phyloP scores from a whole-genome alignment of 176 grass and related monocot species.

The Chrysopogon serrulatus region DNA sequence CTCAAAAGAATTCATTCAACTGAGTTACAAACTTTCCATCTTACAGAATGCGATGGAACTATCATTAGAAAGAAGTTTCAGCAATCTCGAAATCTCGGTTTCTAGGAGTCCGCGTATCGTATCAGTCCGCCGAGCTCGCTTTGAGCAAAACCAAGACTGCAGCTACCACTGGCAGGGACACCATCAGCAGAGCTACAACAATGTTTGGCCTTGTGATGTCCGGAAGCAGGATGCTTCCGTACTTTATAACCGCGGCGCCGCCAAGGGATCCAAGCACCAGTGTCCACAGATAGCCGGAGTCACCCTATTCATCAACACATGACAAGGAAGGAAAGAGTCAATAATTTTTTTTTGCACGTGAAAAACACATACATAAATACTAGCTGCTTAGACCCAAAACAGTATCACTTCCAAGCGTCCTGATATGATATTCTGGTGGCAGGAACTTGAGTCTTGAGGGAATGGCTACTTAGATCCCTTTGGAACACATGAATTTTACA shows the following conservation, averaged over 20 bases:
- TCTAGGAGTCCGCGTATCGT: slow-evolving; percentile 16
- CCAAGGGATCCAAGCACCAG: slow-evolving; percentile 61
- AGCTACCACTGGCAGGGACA: slow-evolving; percentile 59
- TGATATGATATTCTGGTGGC: neutral
- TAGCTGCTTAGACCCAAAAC: neutral
- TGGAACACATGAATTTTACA: too few relatives aligned
- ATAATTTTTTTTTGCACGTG: too few relatives aligned
- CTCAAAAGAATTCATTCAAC: neutral
- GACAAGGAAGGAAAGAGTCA: neutral
- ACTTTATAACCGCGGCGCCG: slow-evolving; percentile 70
- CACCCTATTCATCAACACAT: slow-evolving; percentile 35
- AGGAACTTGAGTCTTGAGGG: neutral
- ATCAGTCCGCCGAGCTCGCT: slow-evolving; percentile 35
- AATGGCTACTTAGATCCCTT: neutral
- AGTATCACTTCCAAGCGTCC: neutral
- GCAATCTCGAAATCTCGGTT: neutral
- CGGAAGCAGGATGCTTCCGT: slow-evolving; percentile 77
- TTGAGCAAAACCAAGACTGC: slow-evolving; percentile 58
- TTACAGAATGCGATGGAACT: neutral
- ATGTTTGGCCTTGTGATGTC: slow-evolving; percentile 75
- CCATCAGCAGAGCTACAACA: slow-evolving; percentile 62
- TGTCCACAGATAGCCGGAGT: slow-evolving; percentile 60
- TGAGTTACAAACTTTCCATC: neutral
- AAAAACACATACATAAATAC: neutral
- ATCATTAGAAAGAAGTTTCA: neutral